Evolutionary conservation across 345 rosid genomes (phyloP), one percentile per base, ranked within the genome.

Genomic region (Orychophragmus violaceus): DNA sequence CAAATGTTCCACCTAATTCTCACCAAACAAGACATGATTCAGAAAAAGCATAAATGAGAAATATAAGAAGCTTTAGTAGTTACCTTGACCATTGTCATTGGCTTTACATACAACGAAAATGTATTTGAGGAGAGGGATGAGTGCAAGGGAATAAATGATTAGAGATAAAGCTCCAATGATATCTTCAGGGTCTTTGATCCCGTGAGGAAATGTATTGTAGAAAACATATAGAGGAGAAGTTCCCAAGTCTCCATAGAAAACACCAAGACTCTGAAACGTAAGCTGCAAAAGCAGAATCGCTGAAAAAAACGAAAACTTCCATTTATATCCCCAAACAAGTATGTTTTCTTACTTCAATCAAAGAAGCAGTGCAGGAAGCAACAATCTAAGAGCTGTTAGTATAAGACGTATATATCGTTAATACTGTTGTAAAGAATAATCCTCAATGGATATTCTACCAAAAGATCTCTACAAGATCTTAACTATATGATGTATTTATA

Each of bases 1-100:
- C 98, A 74, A 90, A 88, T 13, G 97, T 93, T 62, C 98, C 98
- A 39, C 98, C 98, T 93, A 74, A 29, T n/a, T n/a, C n/a, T 9
- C 83, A 46, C 59, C 53, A 60, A 58, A 64, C 72, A 27, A 41
- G 56, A 36, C 28, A 25, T 5, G 11, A 11, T 22, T 56, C 24
- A 24, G 13, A 3, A 18, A 41, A 41, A 14, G 12, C 59, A 17
- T 13, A 18, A 33, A 57, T 16, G 28, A 56, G 14, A n/a, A 46
- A 29, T 29, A 14, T 21, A 3, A 30, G 17, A 45, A 45, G 25
- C 0, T 1, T 0, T 46, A 23, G 18, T 9, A 5, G 3, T 7
- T 76, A 86, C 88, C 91, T 84, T 84, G 91, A 44, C 91, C 91
- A 55, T 64, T 84, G 75, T 86, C 91, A 35, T 83, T 86, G 2